These are phyloP conservation scores for Pseudogymnoascus sp. DNA, from an alignment of 2,329 filamentous ascomycete species.

Conservation along the genomic window DNA sequence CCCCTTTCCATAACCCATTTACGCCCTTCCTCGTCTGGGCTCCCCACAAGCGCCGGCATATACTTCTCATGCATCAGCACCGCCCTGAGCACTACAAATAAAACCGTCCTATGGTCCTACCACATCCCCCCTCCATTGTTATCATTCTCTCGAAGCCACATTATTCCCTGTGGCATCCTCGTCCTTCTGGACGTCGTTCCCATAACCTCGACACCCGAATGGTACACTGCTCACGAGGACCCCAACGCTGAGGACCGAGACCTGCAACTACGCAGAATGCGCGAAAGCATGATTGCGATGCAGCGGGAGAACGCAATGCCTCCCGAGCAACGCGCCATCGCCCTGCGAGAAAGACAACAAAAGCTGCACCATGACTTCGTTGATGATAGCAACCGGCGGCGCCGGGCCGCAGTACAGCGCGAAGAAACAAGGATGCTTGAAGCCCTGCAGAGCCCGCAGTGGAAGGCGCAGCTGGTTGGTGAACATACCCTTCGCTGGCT, in stretches of 20 bases:
- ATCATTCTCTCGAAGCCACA: constrained; percentile 41
- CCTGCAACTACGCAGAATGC: constrained; percentile 27
- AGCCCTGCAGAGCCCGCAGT: constrained; percentile 45
- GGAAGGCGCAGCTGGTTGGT: constrained; percentile 40
- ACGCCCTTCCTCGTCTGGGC: neutral
- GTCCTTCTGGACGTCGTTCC: constrained; percentile 45
- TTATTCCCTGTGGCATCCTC: constrained; percentile 50
- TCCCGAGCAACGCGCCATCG: constrained; percentile 34
- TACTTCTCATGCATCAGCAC: constrained; percentile 52
- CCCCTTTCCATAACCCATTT: constrained; percentile 19
- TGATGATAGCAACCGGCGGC: constrained; percentile 38
- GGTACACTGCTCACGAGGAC: constrained; percentile 37
- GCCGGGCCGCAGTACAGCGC: constrained; percentile 34
- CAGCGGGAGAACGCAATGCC: constrained; percentile 37
- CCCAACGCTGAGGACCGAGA: constrained; percentile 32
- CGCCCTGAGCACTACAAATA: constrained; percentile 44
- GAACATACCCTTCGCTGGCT: constrained; percentile 39
- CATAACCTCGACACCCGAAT: constrained; percentile 45
- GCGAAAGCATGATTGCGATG: constrained; percentile 36
- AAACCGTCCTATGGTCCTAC: constrained; percentile 53
- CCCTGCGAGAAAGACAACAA: constrained; percentile 33
- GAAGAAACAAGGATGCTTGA: constrained; percentile 39
- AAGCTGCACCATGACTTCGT: constrained; percentile 38
- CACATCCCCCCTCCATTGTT: constrained; percentile 46
- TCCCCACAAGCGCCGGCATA: constrained; percentile 30